A percentile compares a stretch with the other conserved stretches of the same genome.
Evolutionary conservation across 163 green algal genomes (phyloP).

Genomic region (Scenedesmus sp.): DNA sequence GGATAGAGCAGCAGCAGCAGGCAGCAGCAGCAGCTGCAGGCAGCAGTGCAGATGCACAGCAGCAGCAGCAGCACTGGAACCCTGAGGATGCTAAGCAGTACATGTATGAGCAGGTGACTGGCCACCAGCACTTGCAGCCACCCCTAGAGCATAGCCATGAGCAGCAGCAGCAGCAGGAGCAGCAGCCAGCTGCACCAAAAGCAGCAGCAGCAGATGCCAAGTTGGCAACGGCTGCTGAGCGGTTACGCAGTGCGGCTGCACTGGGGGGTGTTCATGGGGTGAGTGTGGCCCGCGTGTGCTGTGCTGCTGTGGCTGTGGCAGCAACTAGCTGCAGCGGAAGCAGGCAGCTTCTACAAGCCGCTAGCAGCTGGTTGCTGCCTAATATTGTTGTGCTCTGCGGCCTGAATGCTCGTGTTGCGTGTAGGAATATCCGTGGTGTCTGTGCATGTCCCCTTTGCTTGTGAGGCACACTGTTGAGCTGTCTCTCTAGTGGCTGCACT

Average conservation of each 20-base stretch:
- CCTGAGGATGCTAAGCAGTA: conserved; percentile 34
- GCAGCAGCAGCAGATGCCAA: conserved; percentile 5
- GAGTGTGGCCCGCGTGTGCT: neutral
- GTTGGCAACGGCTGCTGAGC: neutral
- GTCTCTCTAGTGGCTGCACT: too few species aligned
- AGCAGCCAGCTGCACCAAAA: neutral
- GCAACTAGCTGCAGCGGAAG: too few species aligned
- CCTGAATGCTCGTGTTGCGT: neutral
- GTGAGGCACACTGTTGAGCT: neutral
- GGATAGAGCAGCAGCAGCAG: neutral
- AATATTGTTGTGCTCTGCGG: too few species aligned
- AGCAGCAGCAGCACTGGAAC: neutral
- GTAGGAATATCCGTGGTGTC: neutral
- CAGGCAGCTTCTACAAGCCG: too few species aligned
- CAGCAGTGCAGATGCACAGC: neutral
- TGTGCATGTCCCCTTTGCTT: neutral
- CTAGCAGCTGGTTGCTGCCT: too few species aligned
- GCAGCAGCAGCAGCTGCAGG: neutral
- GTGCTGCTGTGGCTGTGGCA: neutral
- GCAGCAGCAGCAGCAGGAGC: conserved; percentile 3
- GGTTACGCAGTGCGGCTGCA: neutral
- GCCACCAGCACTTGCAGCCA: conserved; percentile 30
- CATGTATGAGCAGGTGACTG: conserved; percentile 35
- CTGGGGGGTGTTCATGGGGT: conserved; percentile 42
- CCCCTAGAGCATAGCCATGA: neutral